Evolutionary conservation across 139 green algal genomes (phyloP), one percentile per base, ranked within the genome.

Genomic region (Eudorina sp.): DNA sequence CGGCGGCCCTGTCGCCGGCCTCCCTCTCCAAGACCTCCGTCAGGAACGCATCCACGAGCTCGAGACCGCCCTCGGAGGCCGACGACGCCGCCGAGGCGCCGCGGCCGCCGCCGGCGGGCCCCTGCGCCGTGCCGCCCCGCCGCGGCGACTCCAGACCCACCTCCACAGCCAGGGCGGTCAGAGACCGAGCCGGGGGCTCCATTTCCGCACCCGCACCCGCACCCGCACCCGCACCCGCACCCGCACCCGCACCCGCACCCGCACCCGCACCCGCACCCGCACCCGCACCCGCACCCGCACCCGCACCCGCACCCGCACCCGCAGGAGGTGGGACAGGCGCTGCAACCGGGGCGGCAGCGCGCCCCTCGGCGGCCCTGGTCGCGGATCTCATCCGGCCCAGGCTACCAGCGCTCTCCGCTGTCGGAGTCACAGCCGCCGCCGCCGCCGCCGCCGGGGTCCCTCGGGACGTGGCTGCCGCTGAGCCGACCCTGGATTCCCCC

Each of bases 11-110:
- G 27, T 29, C 62, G 27, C 55, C 11, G 19, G 70, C 70, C 70
- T 55, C 41, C 70, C 55, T 43, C 21, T 41, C 70, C 21, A 64
- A 19, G 29, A 81, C 43, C 73, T 81, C 73, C 1, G 43, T 53
- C 46, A 81, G 36, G 25, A 81, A 81, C 29, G 43, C 73, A 8
- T 81, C 45, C 27, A 81, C 43, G 27, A 81, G 0, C 23, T 81
- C 73, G 9, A 58, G 40, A 1, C 34, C 25, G 11, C 29, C 73
- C 23, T 25, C 14, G 8, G 27, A 31, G 69, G 40, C 34, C 11
- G 21, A n/a, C 36, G 36, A 3, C 69, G 19, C 3, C 19, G 69
- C 36, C 34, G 4, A 31, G 21, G n/a, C 62, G n/a, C n/a, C 62
- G n/a, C 62, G 6, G 29, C n/a, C 62, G 6, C 62, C 29, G 62